These are phyloP conservation scores for Talaromyces funiculosus DNA, from an alignment of 2,329 filamentous ascomycete genomes.

Conservation along the genomic window DNA sequence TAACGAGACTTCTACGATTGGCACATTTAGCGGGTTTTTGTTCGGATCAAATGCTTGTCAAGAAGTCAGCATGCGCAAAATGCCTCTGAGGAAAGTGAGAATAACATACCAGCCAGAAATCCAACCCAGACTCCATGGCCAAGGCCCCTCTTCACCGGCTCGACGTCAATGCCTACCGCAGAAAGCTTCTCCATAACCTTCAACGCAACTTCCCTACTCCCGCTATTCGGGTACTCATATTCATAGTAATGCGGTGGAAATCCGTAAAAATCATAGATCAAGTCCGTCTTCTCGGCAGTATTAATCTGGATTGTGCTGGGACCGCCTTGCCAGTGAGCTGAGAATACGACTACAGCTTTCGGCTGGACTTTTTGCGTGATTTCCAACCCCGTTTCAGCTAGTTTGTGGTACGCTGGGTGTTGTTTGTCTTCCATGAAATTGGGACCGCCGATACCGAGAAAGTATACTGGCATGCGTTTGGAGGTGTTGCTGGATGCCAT, in stretches of 20 bases:
- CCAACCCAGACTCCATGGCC: slow-evolving; percentile 72
- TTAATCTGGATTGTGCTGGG: slow-evolving; percentile 58
- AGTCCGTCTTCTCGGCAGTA: slow-evolving; percentile 55
- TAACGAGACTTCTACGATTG: slow-evolving; percentile 67
- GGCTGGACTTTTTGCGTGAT: slow-evolving; percentile 67
- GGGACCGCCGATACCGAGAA: slow-evolving; percentile 45
- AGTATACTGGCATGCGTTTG: slow-evolving; percentile 46
- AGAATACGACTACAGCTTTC: slow-evolving; percentile 68
- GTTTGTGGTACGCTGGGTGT: slow-evolving; percentile 61
- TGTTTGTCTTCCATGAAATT: slow-evolving; percentile 22
- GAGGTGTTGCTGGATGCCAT: background rate
- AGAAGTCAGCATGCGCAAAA: background rate
- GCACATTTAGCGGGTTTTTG: slow-evolving; percentile 58
- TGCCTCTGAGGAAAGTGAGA: background rate
- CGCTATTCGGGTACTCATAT: slow-evolving; percentile 60
- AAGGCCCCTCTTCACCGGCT: slow-evolving; percentile 58
- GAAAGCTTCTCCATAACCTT: slow-evolving; percentile 53
- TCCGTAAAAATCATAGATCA: slow-evolving; percentile 72
- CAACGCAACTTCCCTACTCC: slow-evolving; percentile 55
- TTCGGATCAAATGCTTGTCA: slow-evolving; percentile 54
- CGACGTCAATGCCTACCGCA: slow-evolving; percentile 54
- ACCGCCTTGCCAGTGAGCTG: slow-evolving; percentile 66
- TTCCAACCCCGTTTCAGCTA: slow-evolving; percentile 61
- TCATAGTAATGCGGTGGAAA: slow-evolving; percentile 66
- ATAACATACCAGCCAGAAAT: slow-evolving; percentile 50